Evolutionary conservation across 1,284 basidiomycete species (phyloP).

Genomic region (Farysia itapuensis): DNA sequence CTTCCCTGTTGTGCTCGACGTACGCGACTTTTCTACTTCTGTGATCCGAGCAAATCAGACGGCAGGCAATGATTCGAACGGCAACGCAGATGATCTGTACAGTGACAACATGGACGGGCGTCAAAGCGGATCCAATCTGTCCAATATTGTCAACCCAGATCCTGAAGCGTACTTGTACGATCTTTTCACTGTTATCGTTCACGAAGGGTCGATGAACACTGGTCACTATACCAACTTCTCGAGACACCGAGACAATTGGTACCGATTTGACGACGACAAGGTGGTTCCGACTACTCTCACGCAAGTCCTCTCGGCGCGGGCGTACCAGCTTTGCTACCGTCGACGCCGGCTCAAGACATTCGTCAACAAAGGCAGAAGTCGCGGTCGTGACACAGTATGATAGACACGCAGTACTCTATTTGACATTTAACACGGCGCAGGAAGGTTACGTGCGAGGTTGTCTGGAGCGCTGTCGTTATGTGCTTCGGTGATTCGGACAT

Average conservation of each 20-base stretch:
- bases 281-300: constrained; percentile 29
- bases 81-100: too few species aligned
- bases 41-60: constrained; percentile 21
- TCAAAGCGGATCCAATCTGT: too few species aligned
- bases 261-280: constrained; percentile 93
- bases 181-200: constrained; percentile 88
- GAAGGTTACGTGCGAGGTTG: too few species aligned
- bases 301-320: constrained; percentile 38
- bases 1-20: constrained; percentile 81
- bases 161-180: constrained; percentile 70
- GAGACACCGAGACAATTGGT: constrained; percentile 76
- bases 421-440: too few species aligned
- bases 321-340: constrained; percentile 55
- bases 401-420: too few species aligned
- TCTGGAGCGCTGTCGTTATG: too few species aligned
- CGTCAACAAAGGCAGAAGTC: too few species aligned
- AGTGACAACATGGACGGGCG: constrained; percentile 14
- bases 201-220: constrained; percentile 85
- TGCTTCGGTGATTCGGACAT: too few species aligned
- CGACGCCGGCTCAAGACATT: constrained; percentile 47
- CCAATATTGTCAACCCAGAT: constrained; percentile 29
- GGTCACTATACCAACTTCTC: constrained; percentile 89
- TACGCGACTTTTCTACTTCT: constrained; percentile 78
- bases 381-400: too few species aligned
- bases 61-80: neutral